Percentiles rank a stretch among this genome's conserved stretches.
Conservation (phyloP, 1,284 basidiomycete genomes). For the Waitea zeae region DNA sequence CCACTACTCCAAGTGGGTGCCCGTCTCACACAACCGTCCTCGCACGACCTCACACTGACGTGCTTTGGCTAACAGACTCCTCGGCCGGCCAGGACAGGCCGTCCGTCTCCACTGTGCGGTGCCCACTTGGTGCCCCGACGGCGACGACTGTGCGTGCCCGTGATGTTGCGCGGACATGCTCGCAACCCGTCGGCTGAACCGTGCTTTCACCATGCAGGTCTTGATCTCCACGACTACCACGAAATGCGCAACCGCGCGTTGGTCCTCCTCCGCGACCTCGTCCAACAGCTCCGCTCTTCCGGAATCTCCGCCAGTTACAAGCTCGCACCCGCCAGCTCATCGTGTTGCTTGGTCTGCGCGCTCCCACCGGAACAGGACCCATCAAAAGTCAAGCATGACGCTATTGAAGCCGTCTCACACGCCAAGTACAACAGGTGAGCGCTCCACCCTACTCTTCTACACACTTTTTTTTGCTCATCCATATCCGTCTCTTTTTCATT, state of each 20-base stretch:
- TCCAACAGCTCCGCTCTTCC: constrained; percentile 37
- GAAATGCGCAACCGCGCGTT: constrained; percentile 44
- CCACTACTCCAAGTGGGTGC: constrained; percentile 35
- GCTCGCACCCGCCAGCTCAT: constrained; percentile 41
- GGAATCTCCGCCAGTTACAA: constrained; percentile 44
- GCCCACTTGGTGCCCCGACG: constrained; percentile 41
- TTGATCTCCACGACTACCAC: constrained; percentile 51
- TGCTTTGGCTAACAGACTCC: constrained; percentile 13
- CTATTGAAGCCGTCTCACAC: constrained; percentile 25
- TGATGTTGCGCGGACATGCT: too few relatives aligned
- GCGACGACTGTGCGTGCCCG: constrained; percentile 35
- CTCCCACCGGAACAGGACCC: constrained; percentile 23
- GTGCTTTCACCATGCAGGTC: constrained; percentile 17
- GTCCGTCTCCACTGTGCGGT: constrained; percentile 42
- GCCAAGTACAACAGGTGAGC: constrained; percentile 27
- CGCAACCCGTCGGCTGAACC: constrained; percentile 1
- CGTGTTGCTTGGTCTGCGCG: constrained; percentile 36
- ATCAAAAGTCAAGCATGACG: constrained; percentile 22
- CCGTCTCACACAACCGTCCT: constrained; percentile 2
- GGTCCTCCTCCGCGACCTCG: constrained; percentile 44
- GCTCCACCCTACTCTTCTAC: too few relatives aligned
- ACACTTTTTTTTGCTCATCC: constrained; percentile 2
- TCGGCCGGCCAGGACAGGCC: constrained; percentile 22
- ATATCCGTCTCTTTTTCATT: constrained; percentile 1
- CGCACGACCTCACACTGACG: neutral